Evolutionary conservation across 331 rosid genomes (phyloP).

Genomic region (Phaseolus coccineus): DNA sequence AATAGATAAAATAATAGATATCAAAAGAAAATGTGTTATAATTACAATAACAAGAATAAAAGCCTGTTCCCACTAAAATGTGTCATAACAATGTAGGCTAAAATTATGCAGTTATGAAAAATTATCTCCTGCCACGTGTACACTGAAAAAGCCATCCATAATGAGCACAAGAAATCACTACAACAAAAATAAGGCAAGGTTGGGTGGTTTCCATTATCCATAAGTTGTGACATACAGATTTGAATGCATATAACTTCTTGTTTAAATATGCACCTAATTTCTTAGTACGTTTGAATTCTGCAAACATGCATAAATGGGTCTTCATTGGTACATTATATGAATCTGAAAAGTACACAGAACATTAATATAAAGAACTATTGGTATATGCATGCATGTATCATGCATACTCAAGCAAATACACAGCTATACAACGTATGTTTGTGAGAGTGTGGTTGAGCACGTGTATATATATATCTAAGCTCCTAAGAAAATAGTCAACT

Average conservation of each 20-base stretch:
- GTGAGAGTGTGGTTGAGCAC: not conserved
- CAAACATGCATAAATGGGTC: not conserved
- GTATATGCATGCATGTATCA: not conserved
- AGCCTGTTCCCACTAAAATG: not conserved
- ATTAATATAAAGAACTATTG: conserved; percentile 22
- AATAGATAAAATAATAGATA: conserved; percentile 24
- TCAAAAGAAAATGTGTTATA: conserved; percentile 3
- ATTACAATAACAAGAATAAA: not conserved
- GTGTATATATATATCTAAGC: conserved; percentile 21
- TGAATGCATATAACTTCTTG: not conserved
- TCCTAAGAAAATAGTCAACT: conserved; percentile 24
- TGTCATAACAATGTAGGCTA: conserved; percentile 19
- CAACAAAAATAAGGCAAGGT: conserved; percentile 4
- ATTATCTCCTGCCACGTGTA: not conserved
- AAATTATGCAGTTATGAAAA: not conserved
- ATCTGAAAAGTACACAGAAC: conserved; percentile 16
- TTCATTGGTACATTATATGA: conserved; percentile 18
- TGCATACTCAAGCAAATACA: not conserved
- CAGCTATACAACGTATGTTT: conserved; percentile 7
- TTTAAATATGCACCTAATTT: not conserved
- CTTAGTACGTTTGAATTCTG: not conserved
- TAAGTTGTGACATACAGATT: not conserved
- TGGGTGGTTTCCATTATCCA: not conserved
- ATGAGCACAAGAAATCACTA: conserved; percentile 12
- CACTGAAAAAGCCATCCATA: conserved; percentile 17